Base-by-base conservation (phyloP, 2,329 filamentous ascomycete genomes). In the Cercospora beticola region DNA sequence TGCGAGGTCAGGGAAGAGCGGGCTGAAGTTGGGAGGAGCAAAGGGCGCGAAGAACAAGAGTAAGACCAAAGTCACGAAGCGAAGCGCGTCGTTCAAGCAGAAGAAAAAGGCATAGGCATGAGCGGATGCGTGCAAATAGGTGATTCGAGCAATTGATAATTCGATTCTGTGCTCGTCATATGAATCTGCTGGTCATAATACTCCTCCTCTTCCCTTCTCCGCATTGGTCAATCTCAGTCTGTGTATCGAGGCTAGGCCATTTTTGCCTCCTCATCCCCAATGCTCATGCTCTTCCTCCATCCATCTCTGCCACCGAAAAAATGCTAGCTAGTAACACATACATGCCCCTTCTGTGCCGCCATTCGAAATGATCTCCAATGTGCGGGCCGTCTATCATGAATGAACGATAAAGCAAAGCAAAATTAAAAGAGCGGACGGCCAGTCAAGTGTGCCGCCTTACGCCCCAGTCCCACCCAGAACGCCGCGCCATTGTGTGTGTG, bases 1-100 rank as follows among this genome's bases (percentile, higher is more conserved):
- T 65, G 82, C 85, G 33, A 90, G 85, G 67, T 87, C 90, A 69
- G 89, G 87, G 4, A 89, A 84, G 74, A 87, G 87, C 49, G 90
- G 90, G 21, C 77, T 86, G 67, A 87, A 87, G 75, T 82, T 86
- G 40, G 85, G 86, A 10, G 87, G 87, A 72, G 87, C 86, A 74
- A 49, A 74, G 70, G 21, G 49, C 4, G 82, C 82, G 70, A 87
- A 85, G 76, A 81, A 77, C 12, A 78, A 79, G 69, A 80, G 79
- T 70, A 81, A 80, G 73, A 77, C 74, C 0, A 82, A 81, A 74
- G 79, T 82, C 14, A 79, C 76, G 18, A 82, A 80, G 59, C 78
- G 83, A 65, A 81, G 82, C 57, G 80, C 81, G 49, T 80, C 82
- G n/a, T 85, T 81, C 79, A 85, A 84, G 74, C 77, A 79, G 63